Conservation (phyloP, 2,329 filamentous ascomycete genomes). For the Colletotrichum tropicale region DNA sequence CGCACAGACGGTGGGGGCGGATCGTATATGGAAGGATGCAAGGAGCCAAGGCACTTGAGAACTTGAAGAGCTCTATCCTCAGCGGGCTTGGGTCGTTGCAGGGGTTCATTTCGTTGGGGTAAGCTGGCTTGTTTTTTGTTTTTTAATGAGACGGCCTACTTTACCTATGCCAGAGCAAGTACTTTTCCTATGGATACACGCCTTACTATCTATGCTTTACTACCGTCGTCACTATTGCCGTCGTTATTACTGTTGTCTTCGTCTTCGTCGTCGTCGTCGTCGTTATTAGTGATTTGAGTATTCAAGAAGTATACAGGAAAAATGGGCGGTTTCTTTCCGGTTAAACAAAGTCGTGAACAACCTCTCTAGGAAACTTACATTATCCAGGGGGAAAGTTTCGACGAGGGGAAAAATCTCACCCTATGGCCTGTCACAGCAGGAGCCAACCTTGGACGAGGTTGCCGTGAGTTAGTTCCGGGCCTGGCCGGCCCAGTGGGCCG, state of each 20-base stretch:
- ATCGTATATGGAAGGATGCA: not conserved
- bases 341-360: not conserved
- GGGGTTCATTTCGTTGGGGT: too few relatives aligned
- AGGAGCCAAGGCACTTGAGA: not conserved
- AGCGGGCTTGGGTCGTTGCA: too few relatives aligned
- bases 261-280: not conserved
- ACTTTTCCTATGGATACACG: not conserved
- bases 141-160: too few relatives aligned
- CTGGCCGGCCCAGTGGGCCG: not conserved
- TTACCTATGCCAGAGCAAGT: too few relatives aligned
- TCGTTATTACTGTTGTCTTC: not conserved
- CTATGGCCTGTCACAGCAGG: not conserved
- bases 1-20: not conserved
- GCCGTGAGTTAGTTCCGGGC: not conserved
- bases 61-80: not conserved
- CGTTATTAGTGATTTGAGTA: not conserved
- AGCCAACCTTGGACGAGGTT: not conserved
- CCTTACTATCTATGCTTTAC: not conserved
- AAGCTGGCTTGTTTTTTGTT: too few relatives aligned
- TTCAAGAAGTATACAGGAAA: not conserved
- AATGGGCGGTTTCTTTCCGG: not conserved
- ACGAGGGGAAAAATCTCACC: not conserved
- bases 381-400: not conserved
- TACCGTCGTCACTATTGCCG: not conserved
- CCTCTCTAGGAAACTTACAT: not conserved